Evolutionary conservation across 2,329 filamentous ascomycete genomes (phyloP), one percentile per base, ranked within the genome.

Genomic region (Fusarium brachygibbosum): DNA sequence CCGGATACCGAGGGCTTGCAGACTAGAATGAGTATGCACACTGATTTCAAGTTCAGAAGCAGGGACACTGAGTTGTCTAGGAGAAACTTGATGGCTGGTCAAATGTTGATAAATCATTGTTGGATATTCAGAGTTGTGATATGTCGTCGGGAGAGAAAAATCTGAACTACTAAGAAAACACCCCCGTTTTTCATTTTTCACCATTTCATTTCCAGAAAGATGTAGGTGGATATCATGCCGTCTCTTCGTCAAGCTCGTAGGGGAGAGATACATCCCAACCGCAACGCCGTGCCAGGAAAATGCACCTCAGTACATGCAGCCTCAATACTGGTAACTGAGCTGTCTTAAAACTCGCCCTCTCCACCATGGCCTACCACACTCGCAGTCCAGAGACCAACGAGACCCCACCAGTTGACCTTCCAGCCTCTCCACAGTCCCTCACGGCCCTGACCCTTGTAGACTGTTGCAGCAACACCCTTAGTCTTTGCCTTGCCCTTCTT

Each of bases 361-460:
- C 88, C 88, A 25, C 86, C 87, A 41, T 83, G 85, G 12, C 88
- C 87, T 45, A 92, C 79, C 25, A 91, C 84, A 35, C 88, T 87
- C 25, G 90, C 90, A 10, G 88, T 88, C 91, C 91, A 93, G 12
- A 93, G 84, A 11, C 91, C 91, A 13, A 93, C 88, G 9, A 93
- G 78, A 0, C 91, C 91, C 90, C 91, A 93, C 83, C 91, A 92
- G 61, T 89, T 92, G 37, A 93, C 90, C 77, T 91, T 89, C 90
- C 91, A 93, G 1, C 91, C 91, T 32, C 91, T 82, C 85, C 90
- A 92, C 14, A 93, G 81, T 0, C 91, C 91, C 41, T 88, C 83
- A 11, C 90, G 76, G 6, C 91, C 91, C 76, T 93, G 91, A 0
- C 91, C 91, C 73, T 86, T 88, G 54, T 81, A 81, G 68, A 84